These are phyloP conservation scores for Cladosporium sp. DNA, from an alignment of 2,329 filamentous ascomycete genomes.

Conservation along the genomic window DNA sequence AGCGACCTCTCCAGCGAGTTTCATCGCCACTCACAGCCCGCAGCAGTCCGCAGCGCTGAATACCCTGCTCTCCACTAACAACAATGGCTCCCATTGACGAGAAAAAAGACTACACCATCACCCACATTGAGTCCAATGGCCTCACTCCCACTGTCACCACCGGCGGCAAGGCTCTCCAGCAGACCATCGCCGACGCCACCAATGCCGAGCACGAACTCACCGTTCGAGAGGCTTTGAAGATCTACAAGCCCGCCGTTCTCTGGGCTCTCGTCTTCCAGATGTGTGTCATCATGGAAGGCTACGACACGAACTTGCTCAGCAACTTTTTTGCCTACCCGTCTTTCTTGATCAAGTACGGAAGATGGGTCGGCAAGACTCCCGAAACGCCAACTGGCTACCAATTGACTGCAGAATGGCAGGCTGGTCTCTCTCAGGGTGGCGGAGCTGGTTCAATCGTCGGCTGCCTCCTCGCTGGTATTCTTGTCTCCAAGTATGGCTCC, in stretches of 20 bases:
- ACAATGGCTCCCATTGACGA: slow-evolving; percentile 16
- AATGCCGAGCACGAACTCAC: slow-evolving; percentile 24
- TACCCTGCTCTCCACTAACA: background rate
- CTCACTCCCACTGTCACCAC: slow-evolving; percentile 10
- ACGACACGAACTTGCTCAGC: slow-evolving; percentile 40
- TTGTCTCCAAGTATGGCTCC: slow-evolving; percentile 53
- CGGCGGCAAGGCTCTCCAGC: slow-evolving; percentile 15
- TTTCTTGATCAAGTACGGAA: slow-evolving; percentile 43
- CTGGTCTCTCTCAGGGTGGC: slow-evolving; percentile 57
- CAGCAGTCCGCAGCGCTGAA: slow-evolving; percentile 10
- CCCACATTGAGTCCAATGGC: slow-evolving; percentile 16
- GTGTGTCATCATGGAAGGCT: slow-evolving; percentile 45
- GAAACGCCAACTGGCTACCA: slow-evolving; percentile 38
- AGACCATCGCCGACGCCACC: slow-evolving; percentile 28
- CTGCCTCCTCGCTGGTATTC: slow-evolving; percentile 64
- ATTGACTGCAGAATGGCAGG: slow-evolving; percentile 59
- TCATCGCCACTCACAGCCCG: slow-evolving; percentile 1
- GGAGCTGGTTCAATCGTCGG: slow-evolving; percentile 60
- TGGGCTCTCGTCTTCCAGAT: slow-evolving; percentile 39
- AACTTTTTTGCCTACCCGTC: slow-evolving; percentile 38
- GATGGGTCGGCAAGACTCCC: slow-evolving; percentile 12
- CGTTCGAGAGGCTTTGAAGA: slow-evolving; percentile 37
- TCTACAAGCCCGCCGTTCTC: slow-evolving; percentile 38
- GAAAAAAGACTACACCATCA: slow-evolving; percentile 15
- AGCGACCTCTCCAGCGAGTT: background rate